phyloP scores from a whole-genome alignment of 495 filamentous ascomycete species.

The Neurospora tetraspora region DNA sequence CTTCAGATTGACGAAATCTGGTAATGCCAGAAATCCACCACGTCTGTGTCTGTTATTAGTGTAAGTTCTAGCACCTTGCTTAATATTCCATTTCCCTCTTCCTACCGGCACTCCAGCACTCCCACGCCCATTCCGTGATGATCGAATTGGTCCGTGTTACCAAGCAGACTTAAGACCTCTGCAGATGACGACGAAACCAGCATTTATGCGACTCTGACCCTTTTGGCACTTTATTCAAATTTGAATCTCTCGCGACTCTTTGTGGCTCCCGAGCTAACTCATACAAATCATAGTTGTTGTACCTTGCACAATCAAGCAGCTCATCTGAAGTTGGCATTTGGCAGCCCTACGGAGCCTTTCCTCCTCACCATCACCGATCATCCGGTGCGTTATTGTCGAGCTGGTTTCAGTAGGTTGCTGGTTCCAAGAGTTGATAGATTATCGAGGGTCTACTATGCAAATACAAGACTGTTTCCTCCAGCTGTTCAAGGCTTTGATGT shows the following conservation, averaged over 20 bases:
- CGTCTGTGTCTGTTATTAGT: neutral
- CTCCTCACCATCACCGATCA: neutral
- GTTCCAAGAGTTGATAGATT: neutral
- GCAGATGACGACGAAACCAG: constrained; percentile 69
- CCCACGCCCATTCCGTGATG: constrained; percentile 54
- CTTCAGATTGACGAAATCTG: neutral
- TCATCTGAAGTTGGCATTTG: neutral
- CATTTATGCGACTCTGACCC: constrained; percentile 78
- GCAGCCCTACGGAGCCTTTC: neutral
- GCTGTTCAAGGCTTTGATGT: neutral
- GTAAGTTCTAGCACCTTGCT: neutral
- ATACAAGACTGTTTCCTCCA: neutral
- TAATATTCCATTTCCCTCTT: neutral
- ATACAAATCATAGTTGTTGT: neutral
- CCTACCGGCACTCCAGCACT: neutral
- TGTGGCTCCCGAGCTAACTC: neutral
- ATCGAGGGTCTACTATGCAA: neutral
- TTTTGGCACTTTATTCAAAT: constrained; percentile 6
- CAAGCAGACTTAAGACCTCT: constrained; percentile 92
- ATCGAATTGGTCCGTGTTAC: constrained; percentile 99
- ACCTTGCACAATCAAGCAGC: neutral
- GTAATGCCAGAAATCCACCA: neutral
- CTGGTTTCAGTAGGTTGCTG: neutral
- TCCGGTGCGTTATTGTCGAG: neutral
- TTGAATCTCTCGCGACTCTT: neutral